Evolutionary conservation across 176 grass and related monocot genomes (phyloP).

Genomic region (Hsuehochloa calcarea): DNA sequence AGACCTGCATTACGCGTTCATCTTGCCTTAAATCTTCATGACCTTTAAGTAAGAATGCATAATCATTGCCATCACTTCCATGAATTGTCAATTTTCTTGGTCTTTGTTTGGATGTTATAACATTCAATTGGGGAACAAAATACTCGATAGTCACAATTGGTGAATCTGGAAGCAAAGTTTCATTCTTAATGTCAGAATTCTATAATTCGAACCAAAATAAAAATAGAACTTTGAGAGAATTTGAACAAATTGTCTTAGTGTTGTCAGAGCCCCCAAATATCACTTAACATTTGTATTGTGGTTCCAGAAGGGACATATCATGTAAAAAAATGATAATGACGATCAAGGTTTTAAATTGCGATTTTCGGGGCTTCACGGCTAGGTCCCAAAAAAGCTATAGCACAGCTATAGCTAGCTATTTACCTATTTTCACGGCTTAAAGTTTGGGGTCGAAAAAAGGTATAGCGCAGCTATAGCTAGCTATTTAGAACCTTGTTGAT

Average conservation of each 20-base stretch:
- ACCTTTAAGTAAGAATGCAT: conserved; percentile 97
- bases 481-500: not conserved
- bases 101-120: conserved; percentile 96
- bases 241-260: not conserved
- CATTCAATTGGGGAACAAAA: conserved; percentile 87
- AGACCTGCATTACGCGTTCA: conserved; percentile 99
- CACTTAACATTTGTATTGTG: not conserved
- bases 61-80: conserved; percentile 91
- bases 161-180: conserved; percentile 59
- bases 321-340: not conserved
- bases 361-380: too few species aligned
- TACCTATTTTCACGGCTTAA: too few species aligned
- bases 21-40: conserved; percentile 99
- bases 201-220: not conserved
- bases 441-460: too few species aligned
- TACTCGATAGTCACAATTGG: conserved; percentile 76
- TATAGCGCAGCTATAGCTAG: too few species aligned
- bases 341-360: too few species aligned
- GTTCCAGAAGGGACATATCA: conserved; percentile 4
- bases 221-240: not conserved
- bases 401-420: too few species aligned
- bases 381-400: too few species aligned
- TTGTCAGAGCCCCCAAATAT: not conserved
- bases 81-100: conserved; percentile 91
- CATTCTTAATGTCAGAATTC: conserved; percentile 24